Evolutionary conservation across 2,329 filamentous ascomycete genomes (phyloP), one percentile per base, ranked within the genome.

Genomic region (Purpureocillium takamizusanense): DNA sequence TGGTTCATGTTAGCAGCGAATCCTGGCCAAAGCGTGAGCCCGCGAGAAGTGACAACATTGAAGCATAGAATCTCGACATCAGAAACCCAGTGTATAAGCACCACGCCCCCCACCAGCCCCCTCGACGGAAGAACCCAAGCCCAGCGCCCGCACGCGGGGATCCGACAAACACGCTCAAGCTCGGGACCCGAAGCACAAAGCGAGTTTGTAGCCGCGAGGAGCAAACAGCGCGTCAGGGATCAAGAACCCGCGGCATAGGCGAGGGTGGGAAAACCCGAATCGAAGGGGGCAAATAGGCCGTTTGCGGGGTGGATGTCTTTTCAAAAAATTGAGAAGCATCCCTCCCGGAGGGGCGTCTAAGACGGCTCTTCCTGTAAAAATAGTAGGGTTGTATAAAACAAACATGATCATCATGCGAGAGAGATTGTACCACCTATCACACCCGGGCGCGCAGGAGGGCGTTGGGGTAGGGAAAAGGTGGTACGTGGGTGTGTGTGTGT

Each of bases 1-100:
- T 36, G 21, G 4, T 15, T 27, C 16, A 31, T 36, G 29, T 46
- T 38, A 46, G 44, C 44, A 36, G 18, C 17, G 14, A 14, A 10
- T 10, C 31, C 3, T 13, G n/a, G 12, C 12, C 13, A 33, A 13
- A 6, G 18, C 4, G 18, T 33, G 16, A 30, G 31, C 14, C 9
- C 15, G 35, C n/a, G 30, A 17, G 33, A 44, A 31, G 33, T 4
- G 29, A 34, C 25, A 42, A 14, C 11, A 35, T 31, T 14, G 35
- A 42, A 35, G 16, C 4, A 28, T 28, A 23, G 44, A 38, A 41
- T 54, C 52, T 60, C 54, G 46, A 52, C 51, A 50, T 66, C 63
- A 66, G 63, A 66, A 65, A 66, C 63, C 63, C 61, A 54, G 46
- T 50, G 56, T 66, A 63, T 61, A 66, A 66, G 63, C 63, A 66